Percentiles rank a stretch among this genome's conserved stretches.
These are phyloP conservation scores for Parachlorella kessleri DNA, from an alignment of 139 green algal genomes.

Conservation along the genomic window DNA sequence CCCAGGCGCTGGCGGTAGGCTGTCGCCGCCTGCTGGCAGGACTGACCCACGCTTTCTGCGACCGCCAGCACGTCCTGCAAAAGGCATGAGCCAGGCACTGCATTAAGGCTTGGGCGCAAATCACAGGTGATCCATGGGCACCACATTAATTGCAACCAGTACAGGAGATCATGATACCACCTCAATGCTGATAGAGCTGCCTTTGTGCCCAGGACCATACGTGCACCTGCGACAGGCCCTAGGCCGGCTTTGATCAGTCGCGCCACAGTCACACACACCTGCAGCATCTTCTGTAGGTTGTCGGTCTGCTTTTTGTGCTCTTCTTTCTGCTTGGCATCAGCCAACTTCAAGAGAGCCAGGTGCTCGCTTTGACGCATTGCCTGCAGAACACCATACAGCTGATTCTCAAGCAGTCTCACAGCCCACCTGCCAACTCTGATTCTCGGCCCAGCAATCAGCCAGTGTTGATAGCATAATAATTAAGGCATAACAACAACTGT, in stretches of 20 bases:
- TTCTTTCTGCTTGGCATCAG: not conserved
- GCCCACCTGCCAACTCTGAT: too few species aligned
- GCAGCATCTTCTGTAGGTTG: slow-evolving; percentile 10
- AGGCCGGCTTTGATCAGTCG: not conserved
- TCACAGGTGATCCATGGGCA: too few species aligned
- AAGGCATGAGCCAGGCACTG: not conserved
- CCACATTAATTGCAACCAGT: too few species aligned
- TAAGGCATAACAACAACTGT: too few species aligned
- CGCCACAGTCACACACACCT: not conserved
- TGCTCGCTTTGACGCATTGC: not conserved
- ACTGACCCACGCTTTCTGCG: not conserved
- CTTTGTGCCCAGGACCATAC: too few species aligned
- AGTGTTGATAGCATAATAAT: too few species aligned
- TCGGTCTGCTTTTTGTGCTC: slow-evolving; percentile 17
- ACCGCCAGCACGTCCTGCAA: slow-evolving; percentile 9
- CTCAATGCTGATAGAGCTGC: too few species aligned
- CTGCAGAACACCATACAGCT: too few species aligned
- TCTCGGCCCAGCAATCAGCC: too few species aligned
- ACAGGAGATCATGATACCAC: too few species aligned
- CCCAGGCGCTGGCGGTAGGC: slow-evolving; percentile 22
- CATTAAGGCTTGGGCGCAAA: not conserved
- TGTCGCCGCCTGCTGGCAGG: not conserved
- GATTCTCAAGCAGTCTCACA: too few species aligned
- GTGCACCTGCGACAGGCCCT: not conserved
- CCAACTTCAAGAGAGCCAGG: not conserved